Conservation (phyloP, 2,329 filamentous ascomycete genomes). For the Paraconiothyrium brasiliense region DNA sequence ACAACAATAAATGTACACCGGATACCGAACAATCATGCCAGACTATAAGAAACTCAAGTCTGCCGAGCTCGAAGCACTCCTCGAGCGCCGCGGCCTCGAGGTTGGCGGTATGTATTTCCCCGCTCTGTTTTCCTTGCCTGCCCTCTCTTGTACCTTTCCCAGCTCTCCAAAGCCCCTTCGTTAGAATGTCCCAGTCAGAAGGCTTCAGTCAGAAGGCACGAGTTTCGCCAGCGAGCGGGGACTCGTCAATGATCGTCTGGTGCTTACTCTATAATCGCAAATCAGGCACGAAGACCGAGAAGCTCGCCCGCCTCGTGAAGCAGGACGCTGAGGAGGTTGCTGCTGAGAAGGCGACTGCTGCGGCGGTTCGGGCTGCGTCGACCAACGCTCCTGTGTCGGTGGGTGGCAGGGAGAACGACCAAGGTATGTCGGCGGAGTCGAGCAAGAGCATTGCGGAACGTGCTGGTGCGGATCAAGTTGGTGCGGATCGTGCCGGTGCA, state of each 20-base stretch:
- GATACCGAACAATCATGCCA: constrained; percentile 55
- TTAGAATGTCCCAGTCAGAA: neutral
- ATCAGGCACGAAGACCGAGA: constrained; percentile 15
- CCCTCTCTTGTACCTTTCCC: neutral
- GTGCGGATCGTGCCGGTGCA: neutral
- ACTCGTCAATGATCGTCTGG: too few species aligned
- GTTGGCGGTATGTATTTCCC: neutral
- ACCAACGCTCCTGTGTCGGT: neutral
- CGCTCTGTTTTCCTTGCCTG: neutral
- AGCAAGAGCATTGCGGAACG: neutral
- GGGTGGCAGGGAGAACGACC: neutral
- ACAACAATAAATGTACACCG: neutral
- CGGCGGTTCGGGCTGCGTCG: neutral
- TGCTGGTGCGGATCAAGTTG: too few species aligned
- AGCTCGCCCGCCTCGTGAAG: constrained; percentile 16
- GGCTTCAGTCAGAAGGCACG: too few species aligned
- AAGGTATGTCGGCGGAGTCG: neutral
- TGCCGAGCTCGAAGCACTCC: constrained; percentile 78
- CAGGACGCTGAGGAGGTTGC: constrained; percentile 12
- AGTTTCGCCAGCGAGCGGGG: too few species aligned
- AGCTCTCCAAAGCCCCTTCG: neutral
- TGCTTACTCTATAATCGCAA: neutral
- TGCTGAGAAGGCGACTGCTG: neutral
- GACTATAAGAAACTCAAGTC: constrained; percentile 76
- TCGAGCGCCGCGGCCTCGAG: constrained; percentile 71